Evolutionary conservation across 768 basidiomycete genomes (phyloP), one percentile per base, ranked within the genome.

Genomic region (Boletus vermiculosoides): DNA sequence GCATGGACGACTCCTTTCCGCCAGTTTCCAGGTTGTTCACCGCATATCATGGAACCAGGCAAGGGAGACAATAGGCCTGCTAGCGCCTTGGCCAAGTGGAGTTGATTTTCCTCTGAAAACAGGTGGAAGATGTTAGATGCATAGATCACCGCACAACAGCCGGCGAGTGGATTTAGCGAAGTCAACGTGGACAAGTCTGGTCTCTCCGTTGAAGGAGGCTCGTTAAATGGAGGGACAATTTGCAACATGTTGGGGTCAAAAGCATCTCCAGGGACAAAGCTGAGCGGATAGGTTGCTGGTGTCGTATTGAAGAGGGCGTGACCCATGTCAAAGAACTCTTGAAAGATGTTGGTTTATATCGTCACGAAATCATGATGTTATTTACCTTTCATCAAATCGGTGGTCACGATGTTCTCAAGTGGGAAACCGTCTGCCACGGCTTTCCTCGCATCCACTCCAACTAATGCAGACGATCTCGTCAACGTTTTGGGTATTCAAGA

Each of bases 231-330:
- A 5, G 73, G 64, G 0, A 65, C 63, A 8, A 76, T 71, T 11
- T 55, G 55, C 22, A 87, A 74, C 31, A 80, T 69, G 0, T 63
- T 53, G 10, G 77, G 67, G 55, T 85, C 77, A 39, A 88, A 79
- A 0, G 71, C 75, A 56, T 88, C 79, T 1, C 86, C 87, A 1
- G 75, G 62, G 28, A 88, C 54, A 65, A 88, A 85, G 0, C 69
- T 66, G 77, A 15, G 44, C 0, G 83, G 81, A 64, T 83, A 87
- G 0, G 78, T 73, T 39, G 76, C 75, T 0, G 79, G 77, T 0
- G 79, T 82, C 4, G 81, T 78, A 41, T 68, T 79, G 74, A 87
- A 90, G 18, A 89, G 73, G 30, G 80, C 76, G 55, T 88, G 85
- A 1, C 85, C 84, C 5, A 80, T 69, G 2, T 80, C 73, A 80